These are phyloP conservation scores for Trichosanthes truncata DNA, from an alignment of 306 rosid species.

Conservation along the genomic window DNA sequence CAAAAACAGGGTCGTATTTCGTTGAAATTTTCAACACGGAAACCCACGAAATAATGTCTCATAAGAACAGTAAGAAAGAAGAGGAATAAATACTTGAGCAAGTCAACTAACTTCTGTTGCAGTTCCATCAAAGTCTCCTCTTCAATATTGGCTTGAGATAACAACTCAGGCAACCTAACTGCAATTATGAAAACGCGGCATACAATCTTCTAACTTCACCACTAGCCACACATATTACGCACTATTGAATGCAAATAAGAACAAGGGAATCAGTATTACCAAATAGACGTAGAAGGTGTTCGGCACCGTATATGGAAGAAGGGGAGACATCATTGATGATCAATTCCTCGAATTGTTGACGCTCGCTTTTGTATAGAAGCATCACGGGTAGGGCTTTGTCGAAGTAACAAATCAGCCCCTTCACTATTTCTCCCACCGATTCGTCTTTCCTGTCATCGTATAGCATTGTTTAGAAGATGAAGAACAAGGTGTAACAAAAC, in stretches of 20 bases:
- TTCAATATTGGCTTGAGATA: conserved; percentile 55
- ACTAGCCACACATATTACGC: neutral
- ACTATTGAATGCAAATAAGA: neutral
- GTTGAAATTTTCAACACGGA: neutral
- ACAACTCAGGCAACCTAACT: conserved; percentile 81
- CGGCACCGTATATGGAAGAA: conserved; percentile 77
- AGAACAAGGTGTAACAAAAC: neutral
- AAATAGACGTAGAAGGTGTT: conserved; percentile 81
- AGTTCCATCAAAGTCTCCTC: conserved; percentile 50
- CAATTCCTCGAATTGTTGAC: conserved; percentile 56
- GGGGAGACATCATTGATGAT: conserved; percentile 38
- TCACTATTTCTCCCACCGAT: conserved; percentile 52
- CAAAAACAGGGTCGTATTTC: neutral
- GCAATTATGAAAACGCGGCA: conserved; percentile 22
- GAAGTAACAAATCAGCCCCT: conserved; percentile 63
- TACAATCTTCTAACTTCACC: neutral
- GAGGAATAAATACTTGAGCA: conserved; percentile 52
- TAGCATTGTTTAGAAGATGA: conserved; percentile 1
- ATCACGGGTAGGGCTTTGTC: conserved; percentile 72
- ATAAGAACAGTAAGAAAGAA: conserved; percentile 1
- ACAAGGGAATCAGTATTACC: conserved; percentile 36
- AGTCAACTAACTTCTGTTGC: conserved; percentile 43
- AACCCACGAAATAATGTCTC: neutral
- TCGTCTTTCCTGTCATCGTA: conserved; percentile 36
- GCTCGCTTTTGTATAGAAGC: conserved; percentile 76